Evolutionary conservation across 2,329 filamentous ascomycete genomes (phyloP).

Genomic region (Fusarium caatingaense): DNA sequence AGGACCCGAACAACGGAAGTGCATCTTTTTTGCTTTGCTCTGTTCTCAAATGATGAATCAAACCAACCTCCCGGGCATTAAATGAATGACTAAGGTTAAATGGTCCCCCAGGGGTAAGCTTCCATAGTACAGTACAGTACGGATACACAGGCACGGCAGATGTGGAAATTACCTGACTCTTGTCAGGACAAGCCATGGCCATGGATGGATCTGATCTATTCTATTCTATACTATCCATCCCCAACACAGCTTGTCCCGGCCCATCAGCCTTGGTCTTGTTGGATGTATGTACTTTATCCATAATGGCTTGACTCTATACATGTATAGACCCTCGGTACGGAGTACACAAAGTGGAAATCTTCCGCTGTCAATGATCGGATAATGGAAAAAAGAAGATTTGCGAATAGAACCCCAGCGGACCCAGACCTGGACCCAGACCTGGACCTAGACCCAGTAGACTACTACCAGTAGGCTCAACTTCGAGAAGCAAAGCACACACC

Average conservation of each 20-base stretch:
- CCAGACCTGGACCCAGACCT: not conserved
- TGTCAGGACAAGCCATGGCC: slow-evolving; percentile 5
- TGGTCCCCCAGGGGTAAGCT: slow-evolving; percentile 27
- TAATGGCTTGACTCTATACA: not conserved
- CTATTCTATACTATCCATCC: not conserved
- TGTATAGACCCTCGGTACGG: not conserved
- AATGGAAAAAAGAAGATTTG: slow-evolving; percentile 8
- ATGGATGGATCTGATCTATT: not conserved
- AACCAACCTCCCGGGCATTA: slow-evolving; percentile 2
- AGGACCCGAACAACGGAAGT: not conserved
- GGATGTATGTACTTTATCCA: not conserved
- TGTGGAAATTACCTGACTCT: slow-evolving; percentile 37
- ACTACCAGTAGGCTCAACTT: slow-evolving; percentile 9
- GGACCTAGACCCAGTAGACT: not conserved
- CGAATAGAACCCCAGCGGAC: not conserved
- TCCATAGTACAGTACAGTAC: not conserved
- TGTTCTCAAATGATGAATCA: slow-evolving; percentile 5
- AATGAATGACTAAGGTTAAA: slow-evolving; percentile 8
- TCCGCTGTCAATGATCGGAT: slow-evolving; percentile 16
- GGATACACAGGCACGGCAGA: slow-evolving; percentile 12
- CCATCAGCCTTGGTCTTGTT: slow-evolving; percentile 10
- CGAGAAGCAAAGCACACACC: slow-evolving; percentile 20
- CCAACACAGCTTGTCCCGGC: not conserved
- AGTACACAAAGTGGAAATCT: not conserved
- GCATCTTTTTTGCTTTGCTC: not conserved